A percentile compares a stretch with the other conserved stretches of the same genome.
Conservation (phyloP, 495 filamentous ascomycete species). For the Aspergillus campestris region DNA sequence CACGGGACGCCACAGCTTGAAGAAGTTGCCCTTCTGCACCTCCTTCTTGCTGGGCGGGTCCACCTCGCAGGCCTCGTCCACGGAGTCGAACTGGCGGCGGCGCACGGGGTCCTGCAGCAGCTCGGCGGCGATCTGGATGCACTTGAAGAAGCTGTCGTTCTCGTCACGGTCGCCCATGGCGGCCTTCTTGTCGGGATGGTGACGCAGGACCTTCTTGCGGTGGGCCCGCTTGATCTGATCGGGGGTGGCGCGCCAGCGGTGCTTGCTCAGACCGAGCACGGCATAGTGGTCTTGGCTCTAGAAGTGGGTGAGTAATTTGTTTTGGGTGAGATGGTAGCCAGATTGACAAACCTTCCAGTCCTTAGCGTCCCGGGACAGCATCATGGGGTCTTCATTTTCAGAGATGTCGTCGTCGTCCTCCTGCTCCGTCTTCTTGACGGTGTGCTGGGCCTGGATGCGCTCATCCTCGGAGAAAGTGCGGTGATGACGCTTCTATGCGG, state of each 20-base stretch:
- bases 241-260: conserved; percentile 85
- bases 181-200: conserved; percentile 98
- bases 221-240: conserved; percentile 98
- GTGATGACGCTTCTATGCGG: conserved; percentile 69
- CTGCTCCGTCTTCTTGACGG: conserved; percentile 90
- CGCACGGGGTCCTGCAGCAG: conserved; percentile 84
- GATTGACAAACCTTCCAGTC: conserved; percentile 82
- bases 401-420: conserved; percentile 84
- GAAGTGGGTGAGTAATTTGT: conserved; percentile 12
- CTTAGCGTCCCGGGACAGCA: conserved; percentile 89
- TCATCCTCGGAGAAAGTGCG: conserved; percentile 99
- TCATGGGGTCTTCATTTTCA: conserved; percentile 83
- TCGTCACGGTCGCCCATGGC: conserved; percentile 71
- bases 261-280: conserved; percentile 85
- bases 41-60: conserved; percentile 90
- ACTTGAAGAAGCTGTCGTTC: conserved; percentile 99
- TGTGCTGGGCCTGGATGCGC: conserved; percentile 87
- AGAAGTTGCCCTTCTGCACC: conserved; percentile 75
- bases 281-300: conserved; percentile 97
- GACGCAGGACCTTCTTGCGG: conserved; percentile 97
- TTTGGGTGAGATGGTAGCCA: background rate
- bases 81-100: conserved; percentile 92
- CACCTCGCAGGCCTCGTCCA: conserved; percentile 86
- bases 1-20: conserved; percentile 81
- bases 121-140: conserved; percentile 97